These are phyloP conservation scores for Periconia sp. DNA, from an alignment of 2,329 filamentous ascomycete genomes.

Conservation along the genomic window DNA sequence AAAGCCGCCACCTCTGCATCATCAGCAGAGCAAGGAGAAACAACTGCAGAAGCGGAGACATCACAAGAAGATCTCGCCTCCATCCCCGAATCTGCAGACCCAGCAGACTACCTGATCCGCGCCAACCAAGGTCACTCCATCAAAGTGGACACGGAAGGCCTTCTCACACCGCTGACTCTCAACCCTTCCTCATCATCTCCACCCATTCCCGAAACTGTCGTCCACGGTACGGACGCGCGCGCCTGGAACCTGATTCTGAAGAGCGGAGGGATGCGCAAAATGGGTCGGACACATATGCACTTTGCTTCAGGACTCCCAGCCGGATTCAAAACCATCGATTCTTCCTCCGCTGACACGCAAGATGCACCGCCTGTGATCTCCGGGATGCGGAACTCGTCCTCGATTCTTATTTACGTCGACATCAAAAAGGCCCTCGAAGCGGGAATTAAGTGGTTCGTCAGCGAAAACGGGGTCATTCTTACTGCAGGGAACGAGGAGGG, in stretches of 20 bases:
- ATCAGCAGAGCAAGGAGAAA: slow-evolving; percentile 9
- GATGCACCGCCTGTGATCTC: slow-evolving; percentile 63
- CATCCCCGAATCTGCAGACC: slow-evolving; percentile 42
- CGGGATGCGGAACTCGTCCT: slow-evolving; percentile 69
- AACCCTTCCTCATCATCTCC: slow-evolving; percentile 40
- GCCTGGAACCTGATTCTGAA: slow-evolving; percentile 75
- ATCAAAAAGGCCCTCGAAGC: slow-evolving; percentile 64
- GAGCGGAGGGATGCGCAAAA: slow-evolving; percentile 76
- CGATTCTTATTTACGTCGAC: slow-evolving; percentile 75
- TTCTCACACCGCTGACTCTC: slow-evolving; percentile 66
- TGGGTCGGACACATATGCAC: slow-evolving; percentile 88
- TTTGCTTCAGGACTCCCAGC: slow-evolving; percentile 74
- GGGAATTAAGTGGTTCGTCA: slow-evolving; percentile 70
- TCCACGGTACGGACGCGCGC: slow-evolving; percentile 87
- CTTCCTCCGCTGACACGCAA: slow-evolving; percentile 17
- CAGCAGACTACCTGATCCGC: slow-evolving; percentile 79
- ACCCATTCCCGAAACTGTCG: slow-evolving; percentile 66
- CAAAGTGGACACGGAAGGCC: slow-evolving; percentile 67
- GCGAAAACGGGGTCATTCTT: slow-evolving; percentile 53
- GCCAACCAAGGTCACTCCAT: slow-evolving; percentile 96
- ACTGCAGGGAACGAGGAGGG: slow-evolving; percentile 52
- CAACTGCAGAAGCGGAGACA: slow-evolving; percentile 7
- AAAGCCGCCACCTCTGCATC: slow-evolving; percentile 3
- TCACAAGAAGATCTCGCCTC: slow-evolving; percentile 10
- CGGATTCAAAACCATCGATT: slow-evolving; percentile 35